Base-by-base conservation (phyloP, 139 green algal genomes). In the Asterochloris sp. region DNA sequence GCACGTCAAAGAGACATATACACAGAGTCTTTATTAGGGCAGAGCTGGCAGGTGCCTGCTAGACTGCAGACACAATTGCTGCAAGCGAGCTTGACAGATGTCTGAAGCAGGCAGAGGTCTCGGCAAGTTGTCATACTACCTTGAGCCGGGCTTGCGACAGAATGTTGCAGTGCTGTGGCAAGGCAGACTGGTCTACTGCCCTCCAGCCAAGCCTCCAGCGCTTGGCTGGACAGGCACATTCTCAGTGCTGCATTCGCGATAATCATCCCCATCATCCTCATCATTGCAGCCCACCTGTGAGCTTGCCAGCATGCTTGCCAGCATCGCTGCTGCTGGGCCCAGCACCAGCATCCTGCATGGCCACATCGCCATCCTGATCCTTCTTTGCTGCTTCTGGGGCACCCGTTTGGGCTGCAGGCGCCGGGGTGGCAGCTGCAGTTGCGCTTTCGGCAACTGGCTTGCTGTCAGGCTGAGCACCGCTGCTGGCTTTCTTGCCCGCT, bases 271-370 rank as follows among this genome's bases (percentile, higher is more conserved):
- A 54, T 54, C 38, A 2, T 6, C 38, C 2, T 54, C 4, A 69
- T n/a, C 73, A 24, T 62, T 71, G 63, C 38, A 78, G 77, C 71
- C 69, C 19, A 74, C 71, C 86, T 38, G 68, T 80, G 27, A 83
- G 47, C 12, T 78, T 64, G 38, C 79, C 84, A 26, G 63, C 66
- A 47, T 84, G 62, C 24, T 80, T 73, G 9, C 80, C 73, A 10
- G 63, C 71, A 12, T 9, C 73, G 62, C 76, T 85, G 64, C 67
- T 79, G 66, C 69, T 61, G 8, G 74, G 21, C 0, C 67, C 76
- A 15, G 75, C 81, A 11, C 54, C 87, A 21, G 89, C 85, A 26
- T 95, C 93, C 81, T 79, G 80, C 90, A 95, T 95, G 26, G 92
- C 90, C 21, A 88, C 86, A 76, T 94, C 90, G 1, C 61, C 74